Evolutionary conservation across 371 early-diverging fungal species (phyloP), one percentile per base, ranked within the genome.

Genomic region (Mortierella sp.): DNA sequence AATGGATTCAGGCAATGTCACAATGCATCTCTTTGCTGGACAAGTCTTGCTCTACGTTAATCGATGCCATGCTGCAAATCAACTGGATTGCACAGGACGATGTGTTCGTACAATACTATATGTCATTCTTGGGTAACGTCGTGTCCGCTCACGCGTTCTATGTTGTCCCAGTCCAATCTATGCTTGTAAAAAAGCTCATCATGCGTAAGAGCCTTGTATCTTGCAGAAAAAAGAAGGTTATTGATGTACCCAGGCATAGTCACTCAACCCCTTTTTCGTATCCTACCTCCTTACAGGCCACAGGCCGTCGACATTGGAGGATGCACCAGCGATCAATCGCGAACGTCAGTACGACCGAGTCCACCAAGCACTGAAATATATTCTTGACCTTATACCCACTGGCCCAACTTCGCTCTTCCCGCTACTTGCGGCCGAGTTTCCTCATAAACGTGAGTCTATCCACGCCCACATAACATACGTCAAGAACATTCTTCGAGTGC

Each of bases 71-170:
- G 28, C 81, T 97, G 15, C 69, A 76, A 48, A 67, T 94, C 22
- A 89, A 95, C 69, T 96, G 96, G 95, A 76, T 88, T 19, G 79
- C 82, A 10, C 84, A 86, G 13, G 91, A 93, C 45, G 86, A 89
- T 53, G 80, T 75, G 1, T 91, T 95, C 72, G 90, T 92, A 1
- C 83, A 87, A 52, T 84, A 85, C 13, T 97, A 93, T 75, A 74
- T 89, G 19, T 89, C 88, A 13, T 91, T 97, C 63, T 55, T 97
- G 59, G 90, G 94, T 43, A 93, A 96, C 75, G 83, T 97, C 2
- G 94, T 96, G 2, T 92, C 94, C 2, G 96, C 97, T 0, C 96
- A 97, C 77, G 92, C 96, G 2, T 87, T 89, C 55, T 94, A 95
- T 82, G 89, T 91, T 13, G 85, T 86, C 4, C 89, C 93, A 43